A percentile compares a stretch with the other conserved stretches of the same genome.
Conservation (phyloP, 495 filamentous ascomycete genomes). For the Apiosordaria backusii region DNA sequence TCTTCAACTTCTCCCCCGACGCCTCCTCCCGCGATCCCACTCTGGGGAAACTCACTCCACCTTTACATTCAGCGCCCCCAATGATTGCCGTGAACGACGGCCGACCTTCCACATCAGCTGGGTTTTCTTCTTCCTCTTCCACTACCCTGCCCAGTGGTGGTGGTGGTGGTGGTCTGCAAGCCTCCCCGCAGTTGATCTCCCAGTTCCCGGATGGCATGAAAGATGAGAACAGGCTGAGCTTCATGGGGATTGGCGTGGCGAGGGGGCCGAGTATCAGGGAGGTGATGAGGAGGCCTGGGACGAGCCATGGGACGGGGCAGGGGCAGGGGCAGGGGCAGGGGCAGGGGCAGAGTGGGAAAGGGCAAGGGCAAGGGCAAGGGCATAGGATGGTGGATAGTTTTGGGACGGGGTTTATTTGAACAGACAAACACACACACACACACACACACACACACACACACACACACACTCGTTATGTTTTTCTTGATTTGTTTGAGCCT, state of each 20-base stretch:
- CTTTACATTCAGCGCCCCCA: constrained; percentile 13
- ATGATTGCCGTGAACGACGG: constrained; percentile 12
- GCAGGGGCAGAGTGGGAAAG: too few relatives aligned
- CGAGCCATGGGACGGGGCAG: neutral
- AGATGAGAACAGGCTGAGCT: constrained; percentile 2
- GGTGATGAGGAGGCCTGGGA: constrained; percentile 12
- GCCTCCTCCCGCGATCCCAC: constrained; percentile 27
- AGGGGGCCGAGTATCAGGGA: constrained; percentile 31
- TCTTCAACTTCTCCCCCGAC: constrained; percentile 30
- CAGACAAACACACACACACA: neutral
- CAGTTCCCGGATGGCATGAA: constrained; percentile 12
- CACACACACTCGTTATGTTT: constrained; percentile 1
- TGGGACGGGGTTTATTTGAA: constrained; percentile 30
- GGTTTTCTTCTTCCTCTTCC: neutral
- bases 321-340: neutral
- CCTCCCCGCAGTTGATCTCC: constrained; percentile 17
- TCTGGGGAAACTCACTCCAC: constrained; percentile 21
- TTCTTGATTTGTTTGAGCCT: neutral
- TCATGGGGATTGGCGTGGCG: constrained; percentile 32
- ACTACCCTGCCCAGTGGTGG: too few relatives aligned
- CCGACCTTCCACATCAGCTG: constrained; percentile 8
- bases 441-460: neutral
- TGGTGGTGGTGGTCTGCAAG: constrained; percentile 3
- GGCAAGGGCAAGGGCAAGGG: too few relatives aligned
- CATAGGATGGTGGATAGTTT: constrained; percentile 23